phyloP scores from a whole-genome alignment of 1,139 yeast genomes.

The Kluyveromyces sp. region DNA sequence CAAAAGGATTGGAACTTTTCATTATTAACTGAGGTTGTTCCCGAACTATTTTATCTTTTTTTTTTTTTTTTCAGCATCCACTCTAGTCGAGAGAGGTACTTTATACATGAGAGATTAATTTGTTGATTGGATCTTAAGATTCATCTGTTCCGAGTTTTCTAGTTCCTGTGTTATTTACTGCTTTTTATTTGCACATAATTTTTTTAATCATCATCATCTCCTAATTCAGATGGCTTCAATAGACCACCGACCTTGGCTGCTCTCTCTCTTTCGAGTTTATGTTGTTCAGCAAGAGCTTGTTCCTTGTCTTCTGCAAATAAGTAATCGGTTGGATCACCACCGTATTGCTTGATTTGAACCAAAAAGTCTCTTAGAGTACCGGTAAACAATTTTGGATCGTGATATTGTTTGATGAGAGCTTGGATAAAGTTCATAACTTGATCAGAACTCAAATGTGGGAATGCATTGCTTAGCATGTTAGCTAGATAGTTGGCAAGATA shows the following conservation, averaged over 20 bases:
- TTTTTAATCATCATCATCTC: constrained; percentile 36
- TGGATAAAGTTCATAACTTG: constrained; percentile 77
- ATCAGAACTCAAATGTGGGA: constrained; percentile 79
- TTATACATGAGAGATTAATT: no score
- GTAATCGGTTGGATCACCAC: constrained; percentile 89
- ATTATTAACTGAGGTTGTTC: no score
- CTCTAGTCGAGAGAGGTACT: no score
- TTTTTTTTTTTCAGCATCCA: no score
- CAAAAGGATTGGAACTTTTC: no score
- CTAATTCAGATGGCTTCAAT: constrained; percentile 93
- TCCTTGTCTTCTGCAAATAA: constrained; percentile 92
- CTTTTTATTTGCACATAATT: not conserved
- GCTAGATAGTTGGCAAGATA: constrained; percentile 78
- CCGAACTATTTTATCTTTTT: no score
- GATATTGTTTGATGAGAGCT: constrained; percentile 67
- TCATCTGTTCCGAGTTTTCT: no score
- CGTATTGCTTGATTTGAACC: constrained; percentile 90
- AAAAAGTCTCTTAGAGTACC: constrained; percentile 90
- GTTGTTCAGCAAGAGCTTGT: constrained; percentile 62
- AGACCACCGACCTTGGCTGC: constrained; percentile 90
- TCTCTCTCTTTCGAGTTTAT: constrained; percentile 63
- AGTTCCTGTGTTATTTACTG: no score
- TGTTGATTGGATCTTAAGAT: no score
- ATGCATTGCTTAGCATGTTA: constrained; percentile 74
- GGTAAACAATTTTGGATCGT: constrained; percentile 69